phyloP scores from a whole-genome alignment of 495 filamentous ascomycete genomes.

The Podospora comata region DNA sequence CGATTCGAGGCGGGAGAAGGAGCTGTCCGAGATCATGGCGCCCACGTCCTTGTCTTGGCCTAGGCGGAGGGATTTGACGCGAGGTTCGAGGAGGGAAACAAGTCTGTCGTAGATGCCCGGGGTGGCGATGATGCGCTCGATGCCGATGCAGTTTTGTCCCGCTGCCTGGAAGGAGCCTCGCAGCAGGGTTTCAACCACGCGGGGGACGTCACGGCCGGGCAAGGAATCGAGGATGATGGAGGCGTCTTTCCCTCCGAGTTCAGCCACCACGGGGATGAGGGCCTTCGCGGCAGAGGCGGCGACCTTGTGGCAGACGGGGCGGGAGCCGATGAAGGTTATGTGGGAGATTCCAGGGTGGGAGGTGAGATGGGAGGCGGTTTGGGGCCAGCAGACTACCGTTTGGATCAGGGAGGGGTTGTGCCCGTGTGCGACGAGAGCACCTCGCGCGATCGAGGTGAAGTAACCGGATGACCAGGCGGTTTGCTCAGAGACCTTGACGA shows the following conservation, averaged over 20 bases:
- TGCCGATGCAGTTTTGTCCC: conserved; percentile 98
- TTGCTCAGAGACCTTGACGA: conserved; percentile 90
- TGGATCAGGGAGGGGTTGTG: conserved; percentile 83
- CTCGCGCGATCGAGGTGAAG: conserved; percentile 72
- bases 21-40: conserved; percentile 76
- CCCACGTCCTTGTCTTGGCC: conserved; percentile 71
- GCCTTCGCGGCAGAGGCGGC: conserved; percentile 78
- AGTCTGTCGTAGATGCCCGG: conserved; percentile 70
- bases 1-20: conserved; percentile 65
- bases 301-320: conserved; percentile 82
- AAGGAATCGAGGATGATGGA: conserved; percentile 85
- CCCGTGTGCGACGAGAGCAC: conserved; percentile 77
- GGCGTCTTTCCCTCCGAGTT: conserved; percentile 95
- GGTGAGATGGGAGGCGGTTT: conserved; percentile 76
- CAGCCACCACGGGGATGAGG: conserved; percentile 79
- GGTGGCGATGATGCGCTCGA: conserved; percentile 85
- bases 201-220: conserved; percentile 55
- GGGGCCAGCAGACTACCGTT: conserved; percentile 80
- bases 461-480: conserved; percentile 86
- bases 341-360: conserved; percentile 81
- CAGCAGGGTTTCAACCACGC: conserved; percentile 76
- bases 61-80: conserved; percentile 67
- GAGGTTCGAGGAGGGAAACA: conserved; percentile 63
- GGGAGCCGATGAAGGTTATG: conserved; percentile 96
- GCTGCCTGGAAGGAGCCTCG: conserved; percentile 92